Evolutionary conservation across 495 filamentous ascomycete species (phyloP).

Genomic region (Trichoderma erinaceum): DNA sequence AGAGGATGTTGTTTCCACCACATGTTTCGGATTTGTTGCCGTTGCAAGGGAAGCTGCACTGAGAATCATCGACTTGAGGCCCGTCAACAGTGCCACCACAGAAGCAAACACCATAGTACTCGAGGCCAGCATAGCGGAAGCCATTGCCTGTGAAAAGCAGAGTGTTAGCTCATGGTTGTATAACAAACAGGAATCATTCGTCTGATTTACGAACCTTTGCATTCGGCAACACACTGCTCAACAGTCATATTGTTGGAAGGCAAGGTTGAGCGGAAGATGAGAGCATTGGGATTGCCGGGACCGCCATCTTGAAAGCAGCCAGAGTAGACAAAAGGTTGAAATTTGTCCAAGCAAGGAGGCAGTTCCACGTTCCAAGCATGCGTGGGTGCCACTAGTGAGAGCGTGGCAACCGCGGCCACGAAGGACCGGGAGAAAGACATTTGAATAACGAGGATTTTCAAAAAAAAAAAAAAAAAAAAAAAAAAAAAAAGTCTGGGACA

Average conservation of each 20-base stretch:
- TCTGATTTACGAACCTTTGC: constrained; percentile 35
- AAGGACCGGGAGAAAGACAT: constrained; percentile 25
- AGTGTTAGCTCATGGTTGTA: not conserved
- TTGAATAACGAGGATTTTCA: not conserved
- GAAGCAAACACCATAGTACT: constrained; percentile 51
- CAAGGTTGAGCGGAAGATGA: constrained; percentile 35
- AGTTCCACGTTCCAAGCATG: constrained; percentile 33
- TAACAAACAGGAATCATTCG: not conserved
- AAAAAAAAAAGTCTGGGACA: not conserved
- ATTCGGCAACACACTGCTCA: constrained; percentile 45
- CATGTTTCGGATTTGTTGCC: constrained; percentile 42
- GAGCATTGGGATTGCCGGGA: constrained; percentile 27
- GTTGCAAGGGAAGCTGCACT: constrained; percentile 43
- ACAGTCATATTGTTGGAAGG: constrained; percentile 41
- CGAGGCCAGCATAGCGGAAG: constrained; percentile 49
- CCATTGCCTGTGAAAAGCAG: constrained; percentile 31
- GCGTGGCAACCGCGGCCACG: constrained; percentile 28
- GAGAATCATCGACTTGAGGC: constrained; percentile 25
- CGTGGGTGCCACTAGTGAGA: constrained; percentile 26
- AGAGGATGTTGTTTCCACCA: constrained; percentile 41
- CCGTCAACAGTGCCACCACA: constrained; percentile 44
- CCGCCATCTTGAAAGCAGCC: constrained; percentile 43
- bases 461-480: too few species aligned
- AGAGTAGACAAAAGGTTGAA: constrained; percentile 44
- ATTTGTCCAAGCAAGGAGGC: constrained; percentile 37